Base-by-base conservation (phyloP, 306 rosid genomes). In the Rosa lucieae region DNA sequence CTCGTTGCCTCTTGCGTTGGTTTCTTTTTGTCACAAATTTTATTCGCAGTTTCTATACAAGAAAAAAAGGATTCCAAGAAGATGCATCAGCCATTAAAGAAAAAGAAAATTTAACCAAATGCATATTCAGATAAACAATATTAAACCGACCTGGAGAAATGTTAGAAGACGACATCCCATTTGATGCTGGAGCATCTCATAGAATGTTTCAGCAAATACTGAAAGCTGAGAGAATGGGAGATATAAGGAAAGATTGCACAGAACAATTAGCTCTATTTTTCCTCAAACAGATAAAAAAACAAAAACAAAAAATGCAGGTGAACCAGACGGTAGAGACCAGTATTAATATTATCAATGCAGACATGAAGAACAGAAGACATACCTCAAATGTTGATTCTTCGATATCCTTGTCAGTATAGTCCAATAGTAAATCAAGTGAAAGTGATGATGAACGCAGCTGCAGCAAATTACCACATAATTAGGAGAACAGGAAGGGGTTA, bases 101-200 rank as follows among this genome's bases (percentile, higher is more conserved):
- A 47, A 71, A 79, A 86, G 14, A 21, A 52, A 12, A 15, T 70
- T 18, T 72, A 86, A 43, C 67, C 78, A 73, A 32, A 62, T 39
- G 78, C 70, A 56, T 49, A 40, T 48, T 78, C 58, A 73, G 68
- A 48, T 23, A 12, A 75, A 43, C 71, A 17, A 32, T 43, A 52
- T 75, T 47, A 26, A 71, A 86, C 94, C 62, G 81, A 91, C 99
- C 99, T 93, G 97, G 69, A 96, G 92, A 88, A 96, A 93, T 79
- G 92, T 71, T 75, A 96, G 85, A 79, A 96, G 85, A 59, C 88
- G 89, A 84, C 83, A 78, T 67, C 99, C 99, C 98, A 96, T 91
- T 88, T 90, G 97, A 88, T 86, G 93, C 85, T 96, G 99, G 86
- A 96, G 92, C 99, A 93, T 96, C 90, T 96, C 99, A 90, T 88